Base-by-base conservation (phyloP, 2,329 filamentous ascomycete species). In the Alternaria sp. region DNA sequence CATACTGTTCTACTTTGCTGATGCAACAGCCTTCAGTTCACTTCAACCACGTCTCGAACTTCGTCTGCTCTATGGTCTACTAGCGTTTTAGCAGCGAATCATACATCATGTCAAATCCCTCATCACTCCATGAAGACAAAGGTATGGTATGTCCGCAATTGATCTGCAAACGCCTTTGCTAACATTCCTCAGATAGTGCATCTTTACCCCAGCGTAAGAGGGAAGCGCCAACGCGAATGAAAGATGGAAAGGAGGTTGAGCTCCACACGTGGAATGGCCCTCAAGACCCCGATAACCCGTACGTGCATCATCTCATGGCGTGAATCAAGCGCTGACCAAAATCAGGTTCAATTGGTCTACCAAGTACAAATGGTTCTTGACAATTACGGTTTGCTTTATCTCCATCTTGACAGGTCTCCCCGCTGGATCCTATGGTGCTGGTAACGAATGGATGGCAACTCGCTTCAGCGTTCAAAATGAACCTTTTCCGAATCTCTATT, bases 351-450 rank as follows among this genome's bases (percentile, higher is more conserved):
- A 81, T 36, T 81, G 79, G 79, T 77, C 77, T 25, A 62, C 63
- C 1, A 70, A 57, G 7, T 80, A 80, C 59, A 81, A 81, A 73
- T 81, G 79, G 79, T 44, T 78, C 12, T 58, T 81, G 27, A 81
- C 80, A 3, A 59, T 81, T 11, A 81, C 79, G 0, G 69, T 81
- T 2, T 81, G 80, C 56, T 80, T 81, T 60, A 79, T 81, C 14
- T 81, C 80, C 4, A 80, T 82, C 50, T 59, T 81, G 5, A 81
- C 80, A 0, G 79, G 80, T 30, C 66, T 82, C 1, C 79, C 80
- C 0, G 80, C 80, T 11, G 80, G 79, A 11, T 78, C 79, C 0
- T 82, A 81, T 54, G 78, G 79, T 3, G 73, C 78, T 14, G 71
- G 73, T 1, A 74, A 74, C 30, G 69, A 69, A 5, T 69, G 63